Percentiles rank a stretch among this genome's conserved stretches.
Evolutionary conservation across 345 rosid genomes (phyloP).

Genomic region (Boechera stricta): DNA sequence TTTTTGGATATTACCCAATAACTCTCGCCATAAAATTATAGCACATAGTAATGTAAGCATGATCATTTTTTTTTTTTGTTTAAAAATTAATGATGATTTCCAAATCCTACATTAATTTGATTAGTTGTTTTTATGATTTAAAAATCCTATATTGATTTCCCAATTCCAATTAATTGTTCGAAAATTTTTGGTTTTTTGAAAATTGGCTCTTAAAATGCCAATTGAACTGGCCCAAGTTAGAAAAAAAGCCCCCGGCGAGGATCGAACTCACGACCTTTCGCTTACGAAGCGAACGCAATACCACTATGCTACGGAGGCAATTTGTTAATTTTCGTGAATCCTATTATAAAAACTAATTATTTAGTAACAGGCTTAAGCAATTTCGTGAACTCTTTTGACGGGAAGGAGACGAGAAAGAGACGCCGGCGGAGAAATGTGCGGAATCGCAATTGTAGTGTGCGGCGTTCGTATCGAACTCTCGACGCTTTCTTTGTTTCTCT

Average conservation of each 20-base stretch:
- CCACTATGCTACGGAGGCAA: conserved; percentile 99
- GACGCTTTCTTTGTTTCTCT: conserved; percentile 31
- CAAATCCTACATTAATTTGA: no score
- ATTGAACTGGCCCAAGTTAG: neutral
- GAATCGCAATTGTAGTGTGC: conserved; percentile 66
- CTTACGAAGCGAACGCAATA: conserved; percentile 99
- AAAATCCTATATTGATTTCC: no score
- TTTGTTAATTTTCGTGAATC: no score
- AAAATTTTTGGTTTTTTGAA: no score
- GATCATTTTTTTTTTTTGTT: no score
- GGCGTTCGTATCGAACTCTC: conserved; percentile 62
- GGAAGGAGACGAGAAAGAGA: conserved; percentile 14
- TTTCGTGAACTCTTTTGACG: neutral
- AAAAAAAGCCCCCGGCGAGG: conserved; percentile 72
- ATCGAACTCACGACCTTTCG: conserved; percentile 99
- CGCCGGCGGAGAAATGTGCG: conserved; percentile 64
- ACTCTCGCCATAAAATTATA: no score
- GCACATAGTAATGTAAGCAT: no score
- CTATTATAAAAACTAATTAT: fast-evolving
- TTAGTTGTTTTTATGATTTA: no score
- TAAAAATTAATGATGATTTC: no score
- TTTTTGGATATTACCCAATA: no score
- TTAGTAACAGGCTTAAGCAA: no score
- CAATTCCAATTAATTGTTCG: no score
- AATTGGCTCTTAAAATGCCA: neutral